Conservation (phyloP, 139 green algal genomes). For the Chlamydomonas schloesseri region DNA sequence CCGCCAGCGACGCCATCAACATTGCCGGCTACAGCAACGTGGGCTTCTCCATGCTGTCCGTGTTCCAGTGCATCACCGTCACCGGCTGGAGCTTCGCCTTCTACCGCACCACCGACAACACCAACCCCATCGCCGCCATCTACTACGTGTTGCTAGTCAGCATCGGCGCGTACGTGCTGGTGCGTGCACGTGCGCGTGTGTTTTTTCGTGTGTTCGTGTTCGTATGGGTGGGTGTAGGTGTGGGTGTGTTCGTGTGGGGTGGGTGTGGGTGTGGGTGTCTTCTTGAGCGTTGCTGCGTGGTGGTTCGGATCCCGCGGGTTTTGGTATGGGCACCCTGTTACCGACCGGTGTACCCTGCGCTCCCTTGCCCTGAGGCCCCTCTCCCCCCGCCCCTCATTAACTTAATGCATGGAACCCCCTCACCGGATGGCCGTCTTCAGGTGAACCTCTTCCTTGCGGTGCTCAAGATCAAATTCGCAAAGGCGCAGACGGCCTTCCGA, state of each 20-base stretch:
- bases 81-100: constrained; percentile 73
- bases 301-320: no score
- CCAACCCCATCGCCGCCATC: constrained; percentile 49
- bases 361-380: no score
- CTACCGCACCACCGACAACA: constrained; percentile 65
- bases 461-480: constrained; percentile 86
- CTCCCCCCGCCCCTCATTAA: no score
- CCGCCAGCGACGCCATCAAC: constrained; percentile 24
- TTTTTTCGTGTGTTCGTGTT: no score
- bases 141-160: constrained; percentile 79
- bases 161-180: constrained; percentile 82
- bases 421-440: constrained; percentile 39
- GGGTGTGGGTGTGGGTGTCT: background rate
- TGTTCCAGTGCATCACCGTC: constrained; percentile 73
- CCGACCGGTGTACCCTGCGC: no score
- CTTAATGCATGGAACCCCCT: no score
- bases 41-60: constrained; percentile 63
- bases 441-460: constrained; percentile 89
- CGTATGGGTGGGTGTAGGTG: background rate
- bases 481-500: constrained; percentile 70
- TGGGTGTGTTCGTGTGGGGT: no score
- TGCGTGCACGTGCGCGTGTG: constrained; percentile 47
- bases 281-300: no score
- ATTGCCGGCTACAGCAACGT: constrained; percentile 77
- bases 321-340: no score